These are phyloP conservation scores for Tetracladium marchalianum DNA, from an alignment of 495 filamentous ascomycete genomes.

Conservation along the genomic window DNA sequence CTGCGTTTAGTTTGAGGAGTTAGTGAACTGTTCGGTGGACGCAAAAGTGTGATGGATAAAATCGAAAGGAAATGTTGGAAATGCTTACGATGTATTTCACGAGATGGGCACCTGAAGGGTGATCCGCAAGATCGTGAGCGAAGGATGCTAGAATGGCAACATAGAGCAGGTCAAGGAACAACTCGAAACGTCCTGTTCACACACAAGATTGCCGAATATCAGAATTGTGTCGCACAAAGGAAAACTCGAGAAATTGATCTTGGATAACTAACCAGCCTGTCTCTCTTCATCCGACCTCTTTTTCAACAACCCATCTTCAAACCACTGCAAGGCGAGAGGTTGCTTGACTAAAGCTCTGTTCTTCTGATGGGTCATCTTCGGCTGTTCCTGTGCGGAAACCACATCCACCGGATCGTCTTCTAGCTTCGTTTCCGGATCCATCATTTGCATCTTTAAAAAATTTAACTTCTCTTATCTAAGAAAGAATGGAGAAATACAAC, in stretches of 20 bases:
- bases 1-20: conserved; percentile 13
- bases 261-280: conserved; percentile 22
- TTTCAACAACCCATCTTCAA: conserved; percentile 28
- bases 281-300: conserved; percentile 28
- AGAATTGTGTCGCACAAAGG: neutral
- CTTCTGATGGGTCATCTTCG: no score
- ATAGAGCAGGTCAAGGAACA: conserved; percentile 40
- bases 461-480: no score
- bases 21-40: no score
- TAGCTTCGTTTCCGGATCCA: no score
- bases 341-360: conserved; percentile 22
- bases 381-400: no score
- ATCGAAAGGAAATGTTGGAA: neutral
- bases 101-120: neutral
- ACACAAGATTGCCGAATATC: neutral
- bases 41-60: no score
- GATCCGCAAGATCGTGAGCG: conserved; percentile 1
- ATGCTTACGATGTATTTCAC: conserved; percentile 6
- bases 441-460: no score
- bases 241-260: no score
- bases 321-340: conserved; percentile 34
- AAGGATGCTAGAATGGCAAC: conserved; percentile 24
- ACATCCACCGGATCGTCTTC: no score
- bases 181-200: conserved; percentile 31
- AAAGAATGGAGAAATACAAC: no score